phyloP scores from a whole-genome alignment of 345 rosid species.

The Salix koriyanagi region DNA sequence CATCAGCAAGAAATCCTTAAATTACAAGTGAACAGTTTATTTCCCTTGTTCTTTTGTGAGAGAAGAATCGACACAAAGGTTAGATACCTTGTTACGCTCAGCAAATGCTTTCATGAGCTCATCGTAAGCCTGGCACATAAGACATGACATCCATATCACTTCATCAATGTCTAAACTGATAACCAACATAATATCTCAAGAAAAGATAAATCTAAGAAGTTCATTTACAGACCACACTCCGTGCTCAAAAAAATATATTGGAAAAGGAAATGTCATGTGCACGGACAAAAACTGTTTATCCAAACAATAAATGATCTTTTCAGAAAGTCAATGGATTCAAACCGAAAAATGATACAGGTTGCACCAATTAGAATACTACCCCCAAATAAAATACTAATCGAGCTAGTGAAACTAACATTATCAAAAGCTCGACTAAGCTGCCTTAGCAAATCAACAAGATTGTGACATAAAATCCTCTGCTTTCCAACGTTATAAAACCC shows the following conservation, averaged over 20 bases:
- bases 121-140: conserved; percentile 62
- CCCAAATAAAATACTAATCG: not conserved
- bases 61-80: not conserved
- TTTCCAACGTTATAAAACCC: conserved; percentile 82
- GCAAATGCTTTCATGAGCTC: conserved; percentile 86
- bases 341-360: not conserved
- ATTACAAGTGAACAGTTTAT: conserved; percentile 1
- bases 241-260: not conserved
- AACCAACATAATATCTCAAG: not conserved
- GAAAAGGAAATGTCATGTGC: not conserved
- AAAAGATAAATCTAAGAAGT: not conserved
- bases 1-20: not conserved
- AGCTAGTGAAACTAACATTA: conserved; percentile 43
- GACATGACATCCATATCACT: conserved; percentile 6
- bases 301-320: not conserved
- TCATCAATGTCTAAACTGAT: not conserved
- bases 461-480: conserved; percentile 69
- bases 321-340: not conserved
- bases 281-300: not conserved
- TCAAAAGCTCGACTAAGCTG: conserved; percentile 91
- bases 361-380: not conserved
- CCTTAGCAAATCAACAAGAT: conserved; percentile 85
- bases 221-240: not conserved
- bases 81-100: conserved; percentile 83
- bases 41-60: not conserved